These are phyloP conservation scores for Arthromyces matolae DNA, from an alignment of 768 basidiomycete species.

Conservation along the genomic window DNA sequence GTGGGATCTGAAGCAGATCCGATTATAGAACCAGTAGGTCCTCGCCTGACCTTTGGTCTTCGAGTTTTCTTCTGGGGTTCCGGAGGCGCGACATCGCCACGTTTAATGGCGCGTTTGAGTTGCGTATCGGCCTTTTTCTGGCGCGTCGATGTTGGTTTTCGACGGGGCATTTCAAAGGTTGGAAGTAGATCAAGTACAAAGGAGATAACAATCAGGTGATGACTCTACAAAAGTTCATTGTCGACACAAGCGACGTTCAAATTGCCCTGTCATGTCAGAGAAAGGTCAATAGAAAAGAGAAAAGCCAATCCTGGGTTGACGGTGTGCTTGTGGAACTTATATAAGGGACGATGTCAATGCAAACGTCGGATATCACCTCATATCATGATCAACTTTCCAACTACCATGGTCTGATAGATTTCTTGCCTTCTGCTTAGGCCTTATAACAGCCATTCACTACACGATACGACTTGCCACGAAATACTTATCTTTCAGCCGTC, in stretches of 20 bases:
- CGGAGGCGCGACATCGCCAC: constrained; percentile 57
- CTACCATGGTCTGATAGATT: constrained; percentile 14
- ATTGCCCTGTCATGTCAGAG: no score
- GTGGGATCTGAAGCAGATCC: constrained; percentile 20
- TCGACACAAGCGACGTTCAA: no score
- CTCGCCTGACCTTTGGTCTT: constrained; percentile 23
- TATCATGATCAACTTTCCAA: constrained; percentile 13
- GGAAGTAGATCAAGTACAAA: no score
- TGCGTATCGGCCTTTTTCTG: constrained; percentile 71
- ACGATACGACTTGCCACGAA: not conserved
- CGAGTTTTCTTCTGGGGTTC: constrained; percentile 30
- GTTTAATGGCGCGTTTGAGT: constrained; percentile 80
- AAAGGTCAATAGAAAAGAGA: no score
- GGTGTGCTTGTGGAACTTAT: no score
- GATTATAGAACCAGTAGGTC: constrained; percentile 29
- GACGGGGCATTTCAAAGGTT: constrained; percentile 34
- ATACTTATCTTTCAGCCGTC: not conserved
- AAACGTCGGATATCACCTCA: constrained; percentile 12
- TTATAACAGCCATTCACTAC: no score
- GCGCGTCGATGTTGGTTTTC: constrained; percentile 58
- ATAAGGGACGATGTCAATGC: constrained; percentile 8
- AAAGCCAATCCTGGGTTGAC: no score
- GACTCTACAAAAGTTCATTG: no score
- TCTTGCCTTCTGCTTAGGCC: no score
- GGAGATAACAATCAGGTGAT: no score